Base-by-base conservation (phyloP, 768 basidiomycete genomes). In the Rhodotorula babjevae region DNA sequence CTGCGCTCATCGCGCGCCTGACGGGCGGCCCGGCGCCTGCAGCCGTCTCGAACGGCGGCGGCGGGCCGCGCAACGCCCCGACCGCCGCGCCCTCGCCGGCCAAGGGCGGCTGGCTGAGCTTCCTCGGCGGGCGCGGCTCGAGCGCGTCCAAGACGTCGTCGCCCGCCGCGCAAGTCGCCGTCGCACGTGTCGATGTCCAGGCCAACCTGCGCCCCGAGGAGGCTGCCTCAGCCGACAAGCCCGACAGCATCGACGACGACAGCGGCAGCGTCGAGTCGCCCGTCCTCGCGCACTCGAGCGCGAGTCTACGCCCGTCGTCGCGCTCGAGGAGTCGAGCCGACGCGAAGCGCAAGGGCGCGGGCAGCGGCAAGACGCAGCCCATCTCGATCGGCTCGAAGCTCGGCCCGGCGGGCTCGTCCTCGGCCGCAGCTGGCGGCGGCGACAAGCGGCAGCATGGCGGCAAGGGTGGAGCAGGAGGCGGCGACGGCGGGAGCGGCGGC, bases 1-100 rank as follows among this genome's bases (percentile, higher is more conserved):
- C 68, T 14, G 68, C 73, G 21, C 64, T 75, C 16, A 75, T 75
- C 57, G 69, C 74, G 2, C 58, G 74, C 29, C 50, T 75, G 29
- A 73, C 72, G 1, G 67, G 63, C 8, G 52, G n/a, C 2, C 36
- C 63, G 0, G 42, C 53, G 0, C 33, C 63, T 9, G 33, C 58
- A n/a, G 31, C 49, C 36, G 19, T 63, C 12, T 57, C 71, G 25
- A 15, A 61, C 5, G 50, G 23, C 11, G 3, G 56, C n/a, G 47
- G 29, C 12, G 33, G 25, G 50, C 50, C 31, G 21, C 11, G 12
- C 9, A 49, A 19, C 6, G 47, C 47, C 5, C 47, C 61, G 23
- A 49, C 42, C 42, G n/a, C 40, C 27, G 33, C 60, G 5, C 61
- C 59, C 12, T 19, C 62, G 3, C 71, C 65, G 3, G 58, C 71